Percentiles rank a stretch among this genome's conserved stretches.
These are phyloP conservation scores for Diaporthe citrichinensis DNA, from an alignment of 2,329 filamentous ascomycete species.

Conservation along the genomic window DNA sequence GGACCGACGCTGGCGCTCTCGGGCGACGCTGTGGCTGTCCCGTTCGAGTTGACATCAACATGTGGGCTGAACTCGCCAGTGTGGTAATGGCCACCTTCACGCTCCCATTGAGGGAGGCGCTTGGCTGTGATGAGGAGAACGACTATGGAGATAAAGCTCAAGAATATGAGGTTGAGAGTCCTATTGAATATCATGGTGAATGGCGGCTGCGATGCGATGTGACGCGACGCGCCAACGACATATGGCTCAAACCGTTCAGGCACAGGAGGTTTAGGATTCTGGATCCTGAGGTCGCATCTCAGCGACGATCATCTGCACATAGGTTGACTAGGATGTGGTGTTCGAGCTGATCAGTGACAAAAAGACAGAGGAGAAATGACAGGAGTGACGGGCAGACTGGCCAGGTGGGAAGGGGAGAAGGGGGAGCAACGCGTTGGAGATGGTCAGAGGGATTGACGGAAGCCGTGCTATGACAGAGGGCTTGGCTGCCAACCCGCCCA, in stretches of 20 bases:
- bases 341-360: neutral
- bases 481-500: too few relatives aligned
- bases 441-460: neutral
- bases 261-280: neutral
- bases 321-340: neutral
- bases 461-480: neutral
- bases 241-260: neutral
- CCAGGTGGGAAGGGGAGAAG: neutral
- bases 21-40: neutral
- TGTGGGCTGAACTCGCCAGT: conserved; percentile 41
- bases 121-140: conserved; percentile 52
- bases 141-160: conserved; percentile 48
- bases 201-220: neutral
- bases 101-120: conserved; percentile 49
- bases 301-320: neutral
- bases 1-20: neutral
- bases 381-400: neutral
- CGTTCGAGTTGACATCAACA: conserved; percentile 26
- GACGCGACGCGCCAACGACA: neutral
- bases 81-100: conserved; percentile 49
- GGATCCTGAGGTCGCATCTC: neutral
- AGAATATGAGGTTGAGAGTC: conserved; percentile 46
- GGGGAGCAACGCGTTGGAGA: neutral
- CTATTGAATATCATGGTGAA: conserved; percentile 50
- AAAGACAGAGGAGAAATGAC: neutral